Conservation (phyloP, 129 eudicot species). For the Oenanthe sinensis region DNA sequence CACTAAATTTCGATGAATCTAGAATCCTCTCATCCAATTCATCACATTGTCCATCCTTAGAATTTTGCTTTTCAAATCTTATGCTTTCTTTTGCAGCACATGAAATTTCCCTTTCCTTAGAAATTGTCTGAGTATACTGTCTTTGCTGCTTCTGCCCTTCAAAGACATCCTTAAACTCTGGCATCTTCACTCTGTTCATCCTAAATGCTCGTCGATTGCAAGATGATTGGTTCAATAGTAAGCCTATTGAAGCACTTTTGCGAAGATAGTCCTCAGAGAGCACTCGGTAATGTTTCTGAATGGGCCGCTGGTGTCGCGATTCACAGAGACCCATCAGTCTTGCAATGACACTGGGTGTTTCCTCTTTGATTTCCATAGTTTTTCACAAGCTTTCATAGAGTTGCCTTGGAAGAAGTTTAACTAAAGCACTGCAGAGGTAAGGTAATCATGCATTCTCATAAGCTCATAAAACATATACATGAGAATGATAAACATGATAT, state of each 20-base stretch:
- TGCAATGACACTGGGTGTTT: constrained; percentile 49
- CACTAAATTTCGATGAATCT: not conserved
- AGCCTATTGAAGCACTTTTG: constrained; percentile 42
- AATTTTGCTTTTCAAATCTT: not conserved
- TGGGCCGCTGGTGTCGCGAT: constrained; percentile 16
- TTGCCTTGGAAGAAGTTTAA: not conserved
- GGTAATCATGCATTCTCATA: not conserved
- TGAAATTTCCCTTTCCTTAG: constrained; percentile 9
- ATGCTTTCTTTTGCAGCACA: not conserved
- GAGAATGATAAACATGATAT: not conserved
- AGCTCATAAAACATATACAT: not conserved
- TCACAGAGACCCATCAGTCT: constrained; percentile 59
- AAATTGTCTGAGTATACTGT: constrained; percentile 5
- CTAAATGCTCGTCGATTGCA: constrained; percentile 10
- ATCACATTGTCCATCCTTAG: not conserved
- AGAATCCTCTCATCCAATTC: not conserved
- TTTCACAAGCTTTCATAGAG: constrained; percentile 17
- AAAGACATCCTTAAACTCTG: not conserved
- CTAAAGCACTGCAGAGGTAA: constrained; percentile 11
- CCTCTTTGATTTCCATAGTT: constrained; percentile 38
- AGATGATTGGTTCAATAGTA: constrained; percentile 24
- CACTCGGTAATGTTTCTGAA: constrained; percentile 23
- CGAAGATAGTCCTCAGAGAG: constrained; percentile 56
- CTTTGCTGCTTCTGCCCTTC: not conserved
- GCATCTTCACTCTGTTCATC: not conserved